Percentiles rank a stretch among this genome's conserved stretches.
These are phyloP conservation scores for Fusarium protoensiforme DNA, from an alignment of 2,329 filamentous ascomycete genomes.

Conservation along the genomic window DNA sequence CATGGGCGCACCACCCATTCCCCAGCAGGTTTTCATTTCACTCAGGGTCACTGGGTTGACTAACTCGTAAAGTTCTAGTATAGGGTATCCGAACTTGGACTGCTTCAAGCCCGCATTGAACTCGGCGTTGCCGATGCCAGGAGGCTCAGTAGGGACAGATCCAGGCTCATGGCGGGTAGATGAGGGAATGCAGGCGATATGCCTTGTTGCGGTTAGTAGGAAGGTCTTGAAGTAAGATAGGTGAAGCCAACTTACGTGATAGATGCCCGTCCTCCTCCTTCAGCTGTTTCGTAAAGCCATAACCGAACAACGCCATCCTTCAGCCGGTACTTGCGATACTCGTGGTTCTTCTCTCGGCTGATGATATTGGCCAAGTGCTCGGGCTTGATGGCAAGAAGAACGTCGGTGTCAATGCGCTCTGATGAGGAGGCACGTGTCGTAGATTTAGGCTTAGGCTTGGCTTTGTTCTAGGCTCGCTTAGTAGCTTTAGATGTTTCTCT, in stretches of 20 bases:
- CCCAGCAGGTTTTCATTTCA: slow-evolving; percentile 41
- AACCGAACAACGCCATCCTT: slow-evolving; percentile 35
- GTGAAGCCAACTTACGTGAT: slow-evolving; percentile 36
- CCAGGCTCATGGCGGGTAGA: slow-evolving; percentile 20
- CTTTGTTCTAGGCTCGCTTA: not conserved
- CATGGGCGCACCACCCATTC: slow-evolving; percentile 41
- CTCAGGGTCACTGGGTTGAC: slow-evolving; percentile 31
- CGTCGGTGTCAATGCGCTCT: slow-evolving; percentile 19
- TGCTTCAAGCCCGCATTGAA: slow-evolving; percentile 44
- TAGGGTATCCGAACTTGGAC: slow-evolving; percentile 43
- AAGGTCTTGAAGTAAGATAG: not conserved
- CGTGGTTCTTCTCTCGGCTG: slow-evolving; percentile 39
- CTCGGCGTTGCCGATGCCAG: slow-evolving; percentile 43
- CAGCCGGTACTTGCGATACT: slow-evolving; percentile 42
- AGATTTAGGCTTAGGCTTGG: not conserved
- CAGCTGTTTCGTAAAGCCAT: slow-evolving; percentile 42
- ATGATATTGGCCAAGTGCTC: slow-evolving; percentile 36
- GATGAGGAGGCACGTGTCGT: not conserved
- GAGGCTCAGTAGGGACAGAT: slow-evolving; percentile 31
- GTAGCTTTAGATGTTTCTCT: not conserved
- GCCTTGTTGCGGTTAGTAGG: slow-evolving; percentile 1
- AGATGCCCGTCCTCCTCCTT: slow-evolving; percentile 22
- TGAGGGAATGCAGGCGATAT: slow-evolving; percentile 24
- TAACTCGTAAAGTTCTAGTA: slow-evolving; percentile 41
- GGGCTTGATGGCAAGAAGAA: slow-evolving; percentile 38